Evolutionary conservation across 495 filamentous ascomycete genomes (phyloP).

Genomic region (Rhypophila decipiens): DNA sequence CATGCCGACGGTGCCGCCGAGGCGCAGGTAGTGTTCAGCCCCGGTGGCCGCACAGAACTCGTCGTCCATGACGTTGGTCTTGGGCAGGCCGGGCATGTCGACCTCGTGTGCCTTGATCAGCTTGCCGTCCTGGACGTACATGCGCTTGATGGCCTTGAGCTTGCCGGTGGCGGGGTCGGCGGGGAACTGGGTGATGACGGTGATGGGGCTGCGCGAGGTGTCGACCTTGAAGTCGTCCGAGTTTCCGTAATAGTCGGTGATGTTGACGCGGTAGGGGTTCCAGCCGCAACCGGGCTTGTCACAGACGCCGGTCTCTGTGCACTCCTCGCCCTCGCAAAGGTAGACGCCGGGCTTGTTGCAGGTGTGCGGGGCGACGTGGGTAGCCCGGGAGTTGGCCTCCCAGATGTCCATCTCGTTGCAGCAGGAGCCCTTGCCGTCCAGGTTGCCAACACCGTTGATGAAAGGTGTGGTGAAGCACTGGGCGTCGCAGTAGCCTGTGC

Average conservation of each 20-base stretch:
- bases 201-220: constrained; percentile 38
- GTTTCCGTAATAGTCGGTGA: constrained; percentile 46
- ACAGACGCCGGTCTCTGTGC: constrained; percentile 49
- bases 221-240: constrained; percentile 17
- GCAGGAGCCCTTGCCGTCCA: constrained; percentile 46
- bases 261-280: constrained; percentile 57
- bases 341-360: constrained; percentile 47
- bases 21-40: constrained; percentile 37
- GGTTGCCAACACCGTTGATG: constrained; percentile 54
- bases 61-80: constrained; percentile 45
- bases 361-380: constrained; percentile 50
- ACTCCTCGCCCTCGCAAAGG: constrained; percentile 45
- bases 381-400: constrained; percentile 56
- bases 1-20: constrained; percentile 54
- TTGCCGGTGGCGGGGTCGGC: constrained; percentile 46
- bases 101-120: constrained; percentile 27
- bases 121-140: constrained; percentile 55
- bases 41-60: constrained; percentile 56
- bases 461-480: constrained; percentile 56
- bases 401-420: constrained; percentile 62
- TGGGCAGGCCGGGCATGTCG: constrained; percentile 6
- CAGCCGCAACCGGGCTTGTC: constrained; percentile 61
- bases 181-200: constrained; percentile 63
- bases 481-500: constrained; percentile 66
- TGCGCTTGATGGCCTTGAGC: constrained; percentile 50